Conservation (phyloP, 2,329 filamentous ascomycete species). For the Xylaria sp. region DNA sequence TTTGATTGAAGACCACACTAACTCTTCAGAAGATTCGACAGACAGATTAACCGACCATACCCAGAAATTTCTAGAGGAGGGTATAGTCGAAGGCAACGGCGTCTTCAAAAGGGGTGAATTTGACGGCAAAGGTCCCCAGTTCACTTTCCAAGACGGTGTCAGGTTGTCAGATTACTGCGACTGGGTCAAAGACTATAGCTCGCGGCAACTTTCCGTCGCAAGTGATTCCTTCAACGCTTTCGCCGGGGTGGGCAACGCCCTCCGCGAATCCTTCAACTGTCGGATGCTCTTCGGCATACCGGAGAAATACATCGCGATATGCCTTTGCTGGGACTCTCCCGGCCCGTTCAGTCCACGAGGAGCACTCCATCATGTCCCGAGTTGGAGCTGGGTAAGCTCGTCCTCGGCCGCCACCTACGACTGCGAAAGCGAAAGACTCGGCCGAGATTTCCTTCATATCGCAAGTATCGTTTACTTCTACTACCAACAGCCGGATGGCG, state of each 20-base stretch:
- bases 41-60: background rate
- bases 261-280: conserved; percentile 13
- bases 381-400: conserved; percentile 27
- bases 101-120: background rate
- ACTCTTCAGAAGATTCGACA: background rate
- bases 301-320: conserved; percentile 32
- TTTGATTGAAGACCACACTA: background rate
- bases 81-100: background rate
- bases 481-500: background rate
- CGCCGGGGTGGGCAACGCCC: conserved; percentile 26
- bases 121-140: background rate
- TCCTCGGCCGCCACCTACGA: conserved; percentile 1
- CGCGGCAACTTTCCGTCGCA: conserved; percentile 26
- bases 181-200: conserved; percentile 37
- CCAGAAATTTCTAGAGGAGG: too few relatives aligned
- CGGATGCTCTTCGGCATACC: conserved; percentile 29
- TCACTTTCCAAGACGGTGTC: conserved; percentile 13
- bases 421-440: background rate
- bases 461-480: conserved; percentile 1
- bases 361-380: conserved; percentile 27
- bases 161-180: conserved; percentile 27
- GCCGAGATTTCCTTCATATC: background rate
- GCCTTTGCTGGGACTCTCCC: conserved; percentile 30
- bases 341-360: conserved; percentile 3
- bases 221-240: conserved; percentile 35